Evolutionary conservation across 768 basidiomycete genomes (phyloP).

Genomic region (Baorangia bicolor): DNA sequence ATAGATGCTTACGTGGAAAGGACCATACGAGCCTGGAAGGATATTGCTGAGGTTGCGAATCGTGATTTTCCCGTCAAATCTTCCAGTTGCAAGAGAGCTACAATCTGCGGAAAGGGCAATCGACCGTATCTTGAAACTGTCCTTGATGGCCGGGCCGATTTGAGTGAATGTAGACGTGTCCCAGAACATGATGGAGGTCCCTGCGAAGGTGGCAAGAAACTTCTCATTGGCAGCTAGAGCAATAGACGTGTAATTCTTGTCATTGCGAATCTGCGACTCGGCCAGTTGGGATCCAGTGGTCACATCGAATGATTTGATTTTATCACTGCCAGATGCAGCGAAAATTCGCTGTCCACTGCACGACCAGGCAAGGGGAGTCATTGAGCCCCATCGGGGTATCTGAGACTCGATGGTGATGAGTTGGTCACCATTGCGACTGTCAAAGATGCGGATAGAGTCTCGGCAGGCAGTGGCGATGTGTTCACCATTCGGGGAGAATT

Average conservation of each 20-base stretch:
- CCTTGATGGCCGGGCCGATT: neutral
- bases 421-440: neutral
- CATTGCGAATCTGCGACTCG: neutral
- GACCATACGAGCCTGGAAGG: neutral
- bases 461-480: neutral
- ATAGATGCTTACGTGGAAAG: neutral
- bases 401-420: neutral
- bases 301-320: neutral
- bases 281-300: neutral
- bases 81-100: neutral
- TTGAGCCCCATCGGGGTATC: rapidly evolving
- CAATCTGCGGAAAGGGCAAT: neutral
- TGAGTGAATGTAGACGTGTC: neutral
- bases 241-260: neutral
- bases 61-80: neutral
- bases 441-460: neutral
- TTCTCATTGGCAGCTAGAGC: neutral
- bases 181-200: neutral
- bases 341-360: neutral
- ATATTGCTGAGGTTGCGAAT: neutral
- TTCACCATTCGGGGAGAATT: neutral
- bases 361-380: neutral
- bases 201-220: neutral
- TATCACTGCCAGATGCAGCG: neutral
- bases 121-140: neutral